phyloP scores from a whole-genome alignment of 176 grass and related monocot genomes.

The Avena sativa region DNA sequence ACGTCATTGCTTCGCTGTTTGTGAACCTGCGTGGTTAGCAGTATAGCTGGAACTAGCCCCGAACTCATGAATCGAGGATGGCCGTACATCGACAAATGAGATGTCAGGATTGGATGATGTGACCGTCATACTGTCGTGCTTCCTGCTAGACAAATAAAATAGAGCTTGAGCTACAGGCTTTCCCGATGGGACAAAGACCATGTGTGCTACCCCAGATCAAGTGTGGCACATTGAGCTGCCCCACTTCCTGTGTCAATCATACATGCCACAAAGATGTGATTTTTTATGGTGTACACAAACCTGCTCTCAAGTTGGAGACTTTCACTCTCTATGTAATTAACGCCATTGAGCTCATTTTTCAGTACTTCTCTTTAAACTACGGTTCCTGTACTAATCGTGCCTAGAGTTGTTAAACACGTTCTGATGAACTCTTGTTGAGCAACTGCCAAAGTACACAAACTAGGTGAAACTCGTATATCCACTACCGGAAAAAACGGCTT shows the following conservation, averaged over 20 bases:
- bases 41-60: neutral
- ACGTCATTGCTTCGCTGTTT: neutral
- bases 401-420: neutral
- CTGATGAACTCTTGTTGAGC: neutral
- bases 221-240: neutral
- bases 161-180: slow-evolving; percentile 1
- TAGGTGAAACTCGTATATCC: neutral
- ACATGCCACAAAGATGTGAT: neutral
- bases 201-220: slow-evolving; percentile 11
- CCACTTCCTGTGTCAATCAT: neutral
- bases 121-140: slow-evolving; percentile 42
- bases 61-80: neutral
- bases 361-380: neutral
- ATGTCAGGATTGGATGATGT: slow-evolving; percentile 32
- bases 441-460: neutral
- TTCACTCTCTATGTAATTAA: neutral
- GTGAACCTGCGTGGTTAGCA: neutral
- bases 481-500: no score
- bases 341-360: neutral
- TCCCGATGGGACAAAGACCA: neutral
- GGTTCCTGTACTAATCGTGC: neutral
- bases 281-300: neutral
- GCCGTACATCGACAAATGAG: slow-evolving; percentile 38
- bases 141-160: slow-evolving; percentile 15
- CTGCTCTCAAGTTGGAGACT: neutral